A percentile compares a stretch with the other conserved stretches of the same genome.
Conservation (phyloP, 805 yeast genomes). For the Candida methanosorbosa region DNA sequence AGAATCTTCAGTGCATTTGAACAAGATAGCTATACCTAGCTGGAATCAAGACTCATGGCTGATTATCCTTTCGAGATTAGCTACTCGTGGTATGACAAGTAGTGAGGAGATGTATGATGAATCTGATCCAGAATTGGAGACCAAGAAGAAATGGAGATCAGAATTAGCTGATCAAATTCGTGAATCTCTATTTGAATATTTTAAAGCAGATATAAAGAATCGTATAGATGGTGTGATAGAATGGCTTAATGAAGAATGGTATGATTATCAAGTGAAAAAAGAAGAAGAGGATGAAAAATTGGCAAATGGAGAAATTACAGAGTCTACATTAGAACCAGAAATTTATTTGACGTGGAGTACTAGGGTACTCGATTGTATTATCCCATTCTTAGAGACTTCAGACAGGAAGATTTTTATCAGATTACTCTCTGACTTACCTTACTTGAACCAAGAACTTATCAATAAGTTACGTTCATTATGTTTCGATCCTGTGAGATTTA, state of each 20-base stretch:
- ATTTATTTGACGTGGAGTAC: conserved; percentile 62
- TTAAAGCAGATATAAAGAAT: conserved; percentile 61
- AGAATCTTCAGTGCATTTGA: conserved; percentile 23
- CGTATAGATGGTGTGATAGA: conserved; percentile 71
- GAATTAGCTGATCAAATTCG: conserved; percentile 59
- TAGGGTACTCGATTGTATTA: conserved; percentile 63
- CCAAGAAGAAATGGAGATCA: conserved; percentile 28
- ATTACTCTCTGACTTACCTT: conserved; percentile 81
- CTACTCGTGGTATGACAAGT: conserved; percentile 66
- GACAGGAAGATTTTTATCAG: conserved; percentile 80
- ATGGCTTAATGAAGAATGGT: conserved; percentile 97
- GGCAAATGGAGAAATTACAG: conserved; percentile 1
- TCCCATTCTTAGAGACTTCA: conserved; percentile 74
- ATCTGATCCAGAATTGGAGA: conserved; percentile 4
- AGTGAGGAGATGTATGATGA: conserved; percentile 1
- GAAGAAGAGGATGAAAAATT: conserved; percentile 10
- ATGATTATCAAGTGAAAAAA: conserved; percentile 34
- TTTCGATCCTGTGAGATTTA: conserved; percentile 74
- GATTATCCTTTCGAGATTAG: conserved; percentile 61
- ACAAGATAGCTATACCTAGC: conserved; percentile 40
- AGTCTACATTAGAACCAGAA: conserved; percentile 9
- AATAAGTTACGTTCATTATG: conserved; percentile 64
- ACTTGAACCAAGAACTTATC: conserved; percentile 53
- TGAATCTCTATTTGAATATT: conserved; percentile 61
- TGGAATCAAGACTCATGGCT: conserved; percentile 71